Evolutionary conservation across 139 green algal species (phyloP).

Genomic region (Haematococcus lacustris): DNA sequence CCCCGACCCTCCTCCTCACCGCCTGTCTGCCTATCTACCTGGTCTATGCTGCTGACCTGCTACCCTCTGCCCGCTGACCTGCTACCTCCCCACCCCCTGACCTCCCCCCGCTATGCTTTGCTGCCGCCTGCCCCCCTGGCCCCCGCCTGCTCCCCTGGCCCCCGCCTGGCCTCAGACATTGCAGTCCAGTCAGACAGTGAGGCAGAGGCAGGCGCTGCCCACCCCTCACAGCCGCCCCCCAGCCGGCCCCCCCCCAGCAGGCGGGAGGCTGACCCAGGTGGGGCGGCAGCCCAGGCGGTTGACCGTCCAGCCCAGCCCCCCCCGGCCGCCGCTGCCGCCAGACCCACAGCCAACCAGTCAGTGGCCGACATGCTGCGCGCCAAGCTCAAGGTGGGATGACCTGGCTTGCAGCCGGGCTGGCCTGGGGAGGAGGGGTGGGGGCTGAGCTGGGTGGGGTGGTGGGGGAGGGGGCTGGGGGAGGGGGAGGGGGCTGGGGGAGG

Average conservation of each 20-base stretch:
- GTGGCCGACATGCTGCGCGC: slow-evolving; percentile 17
- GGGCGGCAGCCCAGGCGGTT: background rate
- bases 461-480: background rate
- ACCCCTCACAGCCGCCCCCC: background rate
- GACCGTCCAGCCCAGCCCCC: background rate
- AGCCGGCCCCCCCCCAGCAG: background rate
- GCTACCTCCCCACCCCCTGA: background rate
- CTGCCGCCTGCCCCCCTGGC: background rate
- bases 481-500: background rate
- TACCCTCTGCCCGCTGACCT: background rate
- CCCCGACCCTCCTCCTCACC: too few relatives aligned
- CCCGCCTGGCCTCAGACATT: background rate
- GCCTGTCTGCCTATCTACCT: too few relatives aligned
- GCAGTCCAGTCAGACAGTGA: background rate
- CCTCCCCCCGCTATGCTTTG: background rate
- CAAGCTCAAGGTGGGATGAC: slow-evolving; percentile 7
- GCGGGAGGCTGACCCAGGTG: background rate
- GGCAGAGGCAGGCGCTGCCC: background rate
- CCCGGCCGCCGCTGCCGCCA: background rate
- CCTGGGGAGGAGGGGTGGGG: background rate
- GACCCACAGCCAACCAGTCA: background rate
- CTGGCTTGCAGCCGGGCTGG: background rate
- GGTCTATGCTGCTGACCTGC: background rate
- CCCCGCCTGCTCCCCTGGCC: background rate
- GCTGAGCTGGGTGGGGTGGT: background rate